Conservation (phyloP, 140 eudicot genomes). For the Flaveria floridana region DNA sequence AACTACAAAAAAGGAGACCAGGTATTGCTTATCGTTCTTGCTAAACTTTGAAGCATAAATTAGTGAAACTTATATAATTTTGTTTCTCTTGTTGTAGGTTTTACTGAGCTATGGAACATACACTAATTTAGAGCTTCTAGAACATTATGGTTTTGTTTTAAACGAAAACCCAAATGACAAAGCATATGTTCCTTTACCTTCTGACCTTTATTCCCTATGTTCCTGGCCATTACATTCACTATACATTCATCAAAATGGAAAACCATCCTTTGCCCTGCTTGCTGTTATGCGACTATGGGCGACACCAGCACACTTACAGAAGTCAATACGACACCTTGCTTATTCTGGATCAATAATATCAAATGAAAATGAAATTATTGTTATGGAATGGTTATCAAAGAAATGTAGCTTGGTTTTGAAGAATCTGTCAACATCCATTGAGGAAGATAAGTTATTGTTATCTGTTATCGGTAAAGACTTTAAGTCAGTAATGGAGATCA, state of each 20-base stretch:
- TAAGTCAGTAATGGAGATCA: slow-evolving; percentile 33
- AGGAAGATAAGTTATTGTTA: slow-evolving; percentile 56
- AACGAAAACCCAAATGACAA: slow-evolving; percentile 75
- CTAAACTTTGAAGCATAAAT: slow-evolving; percentile 5
- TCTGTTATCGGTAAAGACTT: slow-evolving; percentile 36
- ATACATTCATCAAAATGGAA: slow-evolving; percentile 65
- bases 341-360: slow-evolving; percentile 68
- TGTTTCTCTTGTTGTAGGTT: slow-evolving; percentile 49
- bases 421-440: slow-evolving; percentile 46
- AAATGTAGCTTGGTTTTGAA: slow-evolving; percentile 45
- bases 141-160: slow-evolving; percentile 85
- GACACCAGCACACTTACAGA: slow-evolving; percentile 57
- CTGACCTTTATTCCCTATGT: slow-evolving; percentile 49
- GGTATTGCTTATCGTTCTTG: slow-evolving; percentile 44
- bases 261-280: slow-evolving; percentile 77
- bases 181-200: slow-evolving; percentile 61
- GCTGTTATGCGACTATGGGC: slow-evolving; percentile 81
- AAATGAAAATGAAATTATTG: slow-evolving; percentile 55
- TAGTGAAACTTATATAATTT: not conserved
- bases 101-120: slow-evolving; percentile 92
- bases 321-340: slow-evolving; percentile 53
- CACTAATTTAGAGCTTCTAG: slow-evolving; percentile 93
- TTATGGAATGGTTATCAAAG: slow-evolving; percentile 58
- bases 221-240: slow-evolving; percentile 72
- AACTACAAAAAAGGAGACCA: slow-evolving; percentile 66